These are phyloP conservation scores for Mitragyna speciosa DNA, from an alignment of 257 asterid genomes.

Conservation along the genomic window DNA sequence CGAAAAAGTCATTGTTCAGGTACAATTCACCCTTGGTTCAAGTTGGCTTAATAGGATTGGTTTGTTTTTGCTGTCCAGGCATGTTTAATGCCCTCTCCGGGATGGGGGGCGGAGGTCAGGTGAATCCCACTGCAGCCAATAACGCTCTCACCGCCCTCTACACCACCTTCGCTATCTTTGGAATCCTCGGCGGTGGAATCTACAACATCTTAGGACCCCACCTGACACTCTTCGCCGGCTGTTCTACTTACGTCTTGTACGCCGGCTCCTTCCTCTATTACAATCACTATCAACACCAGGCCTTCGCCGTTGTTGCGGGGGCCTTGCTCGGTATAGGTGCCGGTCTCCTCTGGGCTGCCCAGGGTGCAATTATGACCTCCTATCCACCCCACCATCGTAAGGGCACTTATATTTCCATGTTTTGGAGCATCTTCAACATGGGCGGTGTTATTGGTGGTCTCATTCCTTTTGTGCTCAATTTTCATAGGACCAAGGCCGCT, in stretches of 20 bases:
- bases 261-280: conserved; percentile 86
- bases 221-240: conserved; percentile 60
- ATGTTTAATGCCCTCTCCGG: conserved; percentile 99
- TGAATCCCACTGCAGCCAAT: conserved; percentile 75
- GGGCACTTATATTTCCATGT: conserved; percentile 75
- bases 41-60: conserved; percentile 66
- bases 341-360: conserved; percentile 88
- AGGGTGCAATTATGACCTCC: conserved; percentile 95
- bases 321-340: conserved; percentile 90
- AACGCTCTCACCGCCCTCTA: conserved; percentile 98
- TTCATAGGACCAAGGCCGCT: conserved; percentile 43
- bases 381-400: conserved; percentile 84
- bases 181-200: conserved; percentile 87
- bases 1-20: conserved; percentile 38
- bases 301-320: conserved; percentile 76
- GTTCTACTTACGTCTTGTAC: conserved; percentile 80
- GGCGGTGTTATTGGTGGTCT: conserved; percentile 95
- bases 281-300: conserved; percentile 75
- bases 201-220: conserved; percentile 84
- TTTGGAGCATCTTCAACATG: conserved; percentile 89
- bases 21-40: conserved; percentile 81
- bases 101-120: conserved; percentile 97
- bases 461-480: conserved; percentile 68
- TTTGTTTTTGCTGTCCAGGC: conserved; percentile 96
- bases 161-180: conserved; percentile 86